Base-by-base conservation (phyloP, 257 asterid species). In the Capsicum pubescens region DNA sequence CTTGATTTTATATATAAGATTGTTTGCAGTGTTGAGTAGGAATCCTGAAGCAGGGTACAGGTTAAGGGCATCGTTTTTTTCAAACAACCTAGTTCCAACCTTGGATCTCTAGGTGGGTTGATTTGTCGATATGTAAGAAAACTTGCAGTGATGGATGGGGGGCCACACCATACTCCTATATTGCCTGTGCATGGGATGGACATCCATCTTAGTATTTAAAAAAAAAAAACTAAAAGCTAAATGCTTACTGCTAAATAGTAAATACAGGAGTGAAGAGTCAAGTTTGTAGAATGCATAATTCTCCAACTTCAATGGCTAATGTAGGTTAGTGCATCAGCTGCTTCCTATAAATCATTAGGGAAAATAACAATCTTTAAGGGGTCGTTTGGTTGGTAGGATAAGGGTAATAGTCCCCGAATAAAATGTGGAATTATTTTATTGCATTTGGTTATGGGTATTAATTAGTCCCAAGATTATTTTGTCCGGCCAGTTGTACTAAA, bases 271-370 rank as follows among this genome's bases (percentile, higher is more conserved):
- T 4, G 81, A 76, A 48, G 59, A 76, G 15, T 13, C 81, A 76
- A 76, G 63, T 52, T 21, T 76, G 63, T 56, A 52, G 63, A 76
- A 21, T 21, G 26, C 63, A 50, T 1, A 7, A 74, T 52, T 26
- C 61, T 76, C 81, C 81, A 76, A 76, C 21, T 76, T 13, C 48
- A 76, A 76, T 26, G 48, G 21, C 63, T 76, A 76, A 56, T 50
- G 63, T 46, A 14, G 76, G 36, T 14, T 67, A 21, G 21, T 67
- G 76, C 13, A 36, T 21, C 52, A 68, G 52, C 36, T 68, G 26
- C 76, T 68, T 21, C 76, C 52, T 68, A 8, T 36, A 36, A 26
- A 68, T 68, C 21, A 68, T 68, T 36, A 67, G 14, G 26, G 26
- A 68, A 7, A 13, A 39, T 36, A 68, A 68, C 19, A 35, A 68